Evolutionary conservation across 495 filamentous ascomycete species (phyloP).

Genomic region (Penicillium daleae): DNA sequence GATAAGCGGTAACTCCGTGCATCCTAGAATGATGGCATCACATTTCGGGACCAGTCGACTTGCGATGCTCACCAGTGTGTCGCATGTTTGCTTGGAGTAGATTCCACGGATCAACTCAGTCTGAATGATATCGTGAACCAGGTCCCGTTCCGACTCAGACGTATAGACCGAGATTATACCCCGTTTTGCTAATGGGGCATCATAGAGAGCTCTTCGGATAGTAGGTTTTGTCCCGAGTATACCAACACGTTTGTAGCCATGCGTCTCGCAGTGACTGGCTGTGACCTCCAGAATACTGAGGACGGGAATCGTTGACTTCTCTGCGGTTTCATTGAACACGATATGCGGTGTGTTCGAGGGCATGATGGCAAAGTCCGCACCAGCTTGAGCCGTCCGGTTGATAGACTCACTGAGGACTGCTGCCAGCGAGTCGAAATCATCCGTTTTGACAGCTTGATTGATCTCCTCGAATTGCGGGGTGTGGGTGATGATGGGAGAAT

Average conservation of each 20-base stretch:
- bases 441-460: conserved; percentile 4
- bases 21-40: conserved; percentile 15
- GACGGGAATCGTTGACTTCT: conserved; percentile 12
- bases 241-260: conserved; percentile 8
- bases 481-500: conserved; percentile 15
- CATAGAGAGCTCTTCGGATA: conserved; percentile 7
- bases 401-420: conserved; percentile 6
- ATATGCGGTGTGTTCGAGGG: conserved; percentile 13
- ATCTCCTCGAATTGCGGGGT: conserved; percentile 9
- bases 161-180: conserved; percentile 13
- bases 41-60: conserved; percentile 10
- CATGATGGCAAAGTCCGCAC: conserved; percentile 17
- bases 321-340: not conserved
- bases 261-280: conserved; percentile 4
- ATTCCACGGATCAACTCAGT: conserved; percentile 9
- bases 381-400: conserved; percentile 15
- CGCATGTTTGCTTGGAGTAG: not conserved
- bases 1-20: conserved; percentile 15
- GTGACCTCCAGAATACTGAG: conserved; percentile 16
- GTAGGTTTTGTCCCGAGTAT: conserved; percentile 13
- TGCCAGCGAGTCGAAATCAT: conserved; percentile 2
- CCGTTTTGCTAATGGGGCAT: conserved; percentile 6
- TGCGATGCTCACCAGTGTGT: conserved; percentile 8
- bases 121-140: conserved; percentile 7
- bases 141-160: conserved; percentile 8